phyloP scores from a whole-genome alignment of 768 basidiomycete species.

The Mycena epipterygia region DNA sequence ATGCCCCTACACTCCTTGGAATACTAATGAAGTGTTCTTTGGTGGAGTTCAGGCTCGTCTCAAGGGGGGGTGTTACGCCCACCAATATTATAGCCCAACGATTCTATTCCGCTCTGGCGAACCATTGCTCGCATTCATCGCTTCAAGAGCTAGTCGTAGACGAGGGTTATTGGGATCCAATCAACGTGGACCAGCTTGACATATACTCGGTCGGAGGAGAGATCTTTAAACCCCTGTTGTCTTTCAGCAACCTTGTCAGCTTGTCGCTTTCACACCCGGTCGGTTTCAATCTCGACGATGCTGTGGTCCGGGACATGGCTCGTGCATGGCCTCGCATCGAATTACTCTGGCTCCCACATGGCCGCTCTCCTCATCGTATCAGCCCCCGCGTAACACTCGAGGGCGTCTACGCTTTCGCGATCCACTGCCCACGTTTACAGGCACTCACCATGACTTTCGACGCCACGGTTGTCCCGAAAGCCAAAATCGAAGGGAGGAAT shows the following conservation, averaged over 20 bases:
- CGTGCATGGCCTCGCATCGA: no score
- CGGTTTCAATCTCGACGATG: conserved; percentile 13
- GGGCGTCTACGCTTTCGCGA: conserved; percentile 1
- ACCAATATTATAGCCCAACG: background rate
- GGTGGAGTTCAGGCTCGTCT: background rate
- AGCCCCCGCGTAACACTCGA: background rate
- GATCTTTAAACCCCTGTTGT: background rate
- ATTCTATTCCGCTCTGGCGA: background rate
- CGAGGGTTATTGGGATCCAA: no score
- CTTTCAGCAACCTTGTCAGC: background rate
- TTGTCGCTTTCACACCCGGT: background rate
- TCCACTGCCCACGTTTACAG: background rate
- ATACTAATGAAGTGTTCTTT: background rate
- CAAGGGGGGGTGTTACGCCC: background rate
- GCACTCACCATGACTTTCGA: background rate
- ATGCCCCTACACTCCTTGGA: background rate
- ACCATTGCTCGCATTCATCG: background rate
- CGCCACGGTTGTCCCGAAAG: background rate
- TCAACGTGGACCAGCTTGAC: background rate
- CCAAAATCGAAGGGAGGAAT: background rate
- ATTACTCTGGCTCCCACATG: background rate
- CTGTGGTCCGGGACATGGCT: background rate
- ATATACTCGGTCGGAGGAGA: background rate
- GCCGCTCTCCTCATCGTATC: background rate
- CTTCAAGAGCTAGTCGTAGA: background rate